phyloP scores from a whole-genome alignment of 2,329 filamentous ascomycete genomes.

The Didymella exigua region DNA sequence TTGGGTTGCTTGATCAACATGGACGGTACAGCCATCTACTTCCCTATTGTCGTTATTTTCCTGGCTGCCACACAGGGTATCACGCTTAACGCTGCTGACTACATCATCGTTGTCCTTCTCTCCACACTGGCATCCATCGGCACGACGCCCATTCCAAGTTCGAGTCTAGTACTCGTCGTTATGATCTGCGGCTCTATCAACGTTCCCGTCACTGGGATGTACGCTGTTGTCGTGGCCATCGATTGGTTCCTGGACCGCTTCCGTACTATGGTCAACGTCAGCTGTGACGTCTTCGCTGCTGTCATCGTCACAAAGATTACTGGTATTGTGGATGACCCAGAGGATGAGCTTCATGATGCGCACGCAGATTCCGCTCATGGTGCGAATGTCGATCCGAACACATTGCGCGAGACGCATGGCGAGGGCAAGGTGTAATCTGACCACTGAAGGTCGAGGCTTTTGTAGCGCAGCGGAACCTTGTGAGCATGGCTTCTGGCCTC shows the following conservation, averaged over 20 bases:
- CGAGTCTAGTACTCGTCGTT: constrained; percentile 58
- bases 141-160: constrained; percentile 60
- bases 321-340: constrained; percentile 33
- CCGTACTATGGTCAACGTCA: constrained; percentile 59
- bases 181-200: constrained; percentile 57
- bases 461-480: not conserved
- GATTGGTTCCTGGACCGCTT: constrained; percentile 64
- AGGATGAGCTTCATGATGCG: constrained; percentile 22
- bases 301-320: constrained; percentile 50
- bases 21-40: constrained; percentile 59
- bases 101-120: constrained; percentile 57
- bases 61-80: constrained; percentile 58
- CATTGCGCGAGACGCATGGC: constrained; percentile 15
- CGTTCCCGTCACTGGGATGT: constrained; percentile 57
- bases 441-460: not conserved
- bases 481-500: not conserved
- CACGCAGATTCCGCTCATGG: constrained; percentile 9
- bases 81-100: constrained; percentile 52
- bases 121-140: constrained; percentile 60
- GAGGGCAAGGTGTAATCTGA: constrained; percentile 13
- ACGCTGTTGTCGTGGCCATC: constrained; percentile 60
- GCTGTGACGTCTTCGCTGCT: constrained; percentile 57
- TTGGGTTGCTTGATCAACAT: constrained; percentile 53
- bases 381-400: constrained; percentile 7
- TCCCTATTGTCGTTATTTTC: constrained; percentile 60